These are phyloP conservation scores for Raffaelea arxii DNA, from an alignment of 2,329 filamentous ascomycete genomes.

Conservation along the genomic window DNA sequence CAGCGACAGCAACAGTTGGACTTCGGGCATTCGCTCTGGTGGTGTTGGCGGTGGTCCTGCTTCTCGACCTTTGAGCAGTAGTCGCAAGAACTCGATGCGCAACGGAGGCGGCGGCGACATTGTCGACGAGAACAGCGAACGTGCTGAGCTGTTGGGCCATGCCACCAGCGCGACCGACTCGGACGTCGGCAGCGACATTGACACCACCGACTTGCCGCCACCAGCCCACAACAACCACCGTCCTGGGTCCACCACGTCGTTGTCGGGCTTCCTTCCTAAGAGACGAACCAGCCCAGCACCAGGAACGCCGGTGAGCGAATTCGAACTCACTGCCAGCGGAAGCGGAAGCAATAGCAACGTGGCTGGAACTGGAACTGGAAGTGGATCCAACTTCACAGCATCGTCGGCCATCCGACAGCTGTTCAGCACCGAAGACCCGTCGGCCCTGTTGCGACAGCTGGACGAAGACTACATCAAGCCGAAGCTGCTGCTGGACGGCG, in stretches of 20 bases:
- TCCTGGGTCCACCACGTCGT: no score
- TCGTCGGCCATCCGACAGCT: conserved; percentile 71
- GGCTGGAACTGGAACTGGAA: conserved; percentile 11
- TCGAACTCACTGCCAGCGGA: conserved; percentile 12
- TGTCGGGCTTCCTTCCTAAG: no score
- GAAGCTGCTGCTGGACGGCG: conserved; percentile 17
- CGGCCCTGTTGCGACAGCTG: conserved; percentile 80
- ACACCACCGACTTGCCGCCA: conserved; percentile 57
- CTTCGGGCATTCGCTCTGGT: conserved; percentile 41
- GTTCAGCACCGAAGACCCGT: conserved; percentile 77
- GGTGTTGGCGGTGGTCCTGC: conserved; percentile 12
- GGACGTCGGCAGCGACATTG: conserved; percentile 54
- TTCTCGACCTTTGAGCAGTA: conserved; percentile 36
- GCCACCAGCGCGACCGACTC: conserved; percentile 40
- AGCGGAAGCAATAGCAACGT: conserved; percentile 19
- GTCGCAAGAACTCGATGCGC: conserved; percentile 38
- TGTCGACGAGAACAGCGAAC: conserved; percentile 27
- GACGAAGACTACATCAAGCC: conserved; percentile 55
- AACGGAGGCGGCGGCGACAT: conserved; percentile 24
- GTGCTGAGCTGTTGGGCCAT: conserved; percentile 44
- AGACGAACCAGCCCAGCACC: background rate
- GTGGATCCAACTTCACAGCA: conserved; percentile 47
- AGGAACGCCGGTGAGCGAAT: background rate
- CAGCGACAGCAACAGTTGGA: conserved; percentile 33
- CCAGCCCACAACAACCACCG: no score